Evolutionary conservation across 306 rosid genomes (phyloP), one percentile per base, ranked within the genome.

Genomic region (Begonia peltatifolia): DNA sequence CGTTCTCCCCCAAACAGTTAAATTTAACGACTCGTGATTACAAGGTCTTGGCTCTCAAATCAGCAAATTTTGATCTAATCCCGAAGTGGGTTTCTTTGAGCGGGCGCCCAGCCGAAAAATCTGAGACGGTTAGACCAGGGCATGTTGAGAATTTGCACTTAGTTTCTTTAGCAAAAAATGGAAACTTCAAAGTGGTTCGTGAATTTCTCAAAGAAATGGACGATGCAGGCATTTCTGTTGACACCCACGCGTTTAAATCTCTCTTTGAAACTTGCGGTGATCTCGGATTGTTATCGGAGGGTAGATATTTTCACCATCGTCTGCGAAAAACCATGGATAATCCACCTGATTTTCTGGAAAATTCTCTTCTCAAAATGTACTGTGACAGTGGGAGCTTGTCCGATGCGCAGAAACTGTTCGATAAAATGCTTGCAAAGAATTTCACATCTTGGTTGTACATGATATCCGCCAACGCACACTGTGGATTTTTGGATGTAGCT

Each of bases 61-160:
- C 71, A 22, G 14, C 71, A 50, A 74, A 62, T 35, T 77, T 77
- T 63, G 60, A 70, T 50, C 63, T 62, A 47, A 72, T 78, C 20
- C 82, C 89, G 52, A 69, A 77, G 3, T 75, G 84, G 89, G 52
- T 67, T 30, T 75, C 89, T 52, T 61, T 72, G 54, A 72, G 66
- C 51, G 52, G 62, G 53, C 54, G 58, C 3, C 15, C 54, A 55
- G 23, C 65, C 1, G 35, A 18, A 41, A 60, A 52, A 13, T 65
- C 69, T 49, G 54, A 12, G 17, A 47, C 47, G 50, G 11, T 15
- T 57, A 69, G 67, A 55, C 60, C 14, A 4, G 74, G 79, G 35
- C 73, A 69, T 35, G 76, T 77, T 62, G 84, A 81, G 62, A 77
- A 75, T 54, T 49, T 81, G 59, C 77, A 81, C 53, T 53, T 77